Evolutionary conservation across 2,329 filamentous ascomycete species (phyloP).

Genomic region (Teratosphaeriaceae sp.): DNA sequence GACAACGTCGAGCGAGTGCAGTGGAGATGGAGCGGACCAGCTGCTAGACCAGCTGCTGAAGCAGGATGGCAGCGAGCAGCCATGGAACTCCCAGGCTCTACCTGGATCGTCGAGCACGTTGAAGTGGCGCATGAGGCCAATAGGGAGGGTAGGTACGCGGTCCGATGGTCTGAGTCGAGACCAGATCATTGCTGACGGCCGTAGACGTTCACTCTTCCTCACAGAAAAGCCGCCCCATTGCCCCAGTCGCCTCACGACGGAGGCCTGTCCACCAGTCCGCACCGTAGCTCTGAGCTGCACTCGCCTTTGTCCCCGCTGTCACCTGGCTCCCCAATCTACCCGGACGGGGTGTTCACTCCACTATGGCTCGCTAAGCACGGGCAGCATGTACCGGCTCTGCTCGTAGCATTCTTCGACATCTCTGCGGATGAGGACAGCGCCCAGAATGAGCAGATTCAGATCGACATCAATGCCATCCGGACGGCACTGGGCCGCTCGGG

Average conservation of each 20-base stretch:
- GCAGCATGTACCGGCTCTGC: constrained; percentile 69
- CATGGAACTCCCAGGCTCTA: constrained; percentile 23
- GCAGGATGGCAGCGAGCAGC: constrained; percentile 28
- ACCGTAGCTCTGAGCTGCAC: constrained; percentile 55
- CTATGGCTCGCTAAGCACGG: constrained; percentile 89
- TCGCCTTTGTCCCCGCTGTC: constrained; percentile 89
- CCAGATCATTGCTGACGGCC: not conserved
- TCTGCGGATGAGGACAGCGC: constrained; percentile 66
- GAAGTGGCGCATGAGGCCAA: constrained; percentile 28
- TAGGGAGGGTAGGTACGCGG: constrained; percentile 68
- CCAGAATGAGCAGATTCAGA: constrained; percentile 82
- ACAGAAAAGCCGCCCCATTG: constrained; percentile 56
- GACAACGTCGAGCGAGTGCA: constrained; percentile 21
- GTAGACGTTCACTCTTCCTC: constrained; percentile 52
- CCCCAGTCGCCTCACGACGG: constrained; percentile 40
- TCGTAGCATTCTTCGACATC: constrained; percentile 74
- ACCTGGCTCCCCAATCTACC: constrained; percentile 74
- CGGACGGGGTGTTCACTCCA: constrained; percentile 78
- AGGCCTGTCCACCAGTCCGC: constrained; percentile 38
- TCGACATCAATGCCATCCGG: constrained; percentile 74
- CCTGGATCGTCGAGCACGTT: constrained; percentile 21
- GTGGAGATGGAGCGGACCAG: constrained; percentile 42
- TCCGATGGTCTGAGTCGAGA: constrained; percentile 7
- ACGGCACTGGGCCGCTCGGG: constrained; percentile 61
- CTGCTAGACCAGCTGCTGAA: constrained; percentile 51